Evolutionary conservation across 345 rosid species (phyloP), one percentile per base, ranked within the genome.

Genomic region (Adansonia digitata): DNA sequence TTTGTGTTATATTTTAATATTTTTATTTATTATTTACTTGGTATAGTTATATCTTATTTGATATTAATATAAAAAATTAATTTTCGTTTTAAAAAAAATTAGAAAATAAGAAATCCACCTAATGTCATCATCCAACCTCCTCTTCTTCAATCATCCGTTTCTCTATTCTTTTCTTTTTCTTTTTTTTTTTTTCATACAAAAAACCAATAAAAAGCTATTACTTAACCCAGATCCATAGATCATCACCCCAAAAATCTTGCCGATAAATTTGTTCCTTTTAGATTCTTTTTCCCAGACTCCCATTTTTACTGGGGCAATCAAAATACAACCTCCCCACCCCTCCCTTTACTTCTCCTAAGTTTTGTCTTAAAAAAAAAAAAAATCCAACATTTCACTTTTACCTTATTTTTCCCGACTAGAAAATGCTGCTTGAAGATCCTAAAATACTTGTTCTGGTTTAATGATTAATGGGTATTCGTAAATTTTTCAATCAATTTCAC

Each of bases 221-320:
- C 68, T 76, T 76, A 69, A 76, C 76, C 75, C 82, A 77, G 87
- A 80, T 84, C 89, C 80, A 67, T 64, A 71, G 59, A 71, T 61
- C 60, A 7, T 46, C 53, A 14, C 29, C 75, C 69, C 70, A 31
- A 73, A n/a, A 77, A 81, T 78, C 65, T 71, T 78, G 81, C 82
- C 82, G 57, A 71, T 37, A 70, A 27, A 57, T 65, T 62, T 67
- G 80, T 63, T 48, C 27, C 57, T 67, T 64, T 63, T 72, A 66
- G 57, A 75, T 62, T 80, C 76, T 74, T 75, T 18, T 53, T 55
- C 15, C 12, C 31, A 13, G 37, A 35, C 24, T 52, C 51, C 48
- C 39, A 57, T 27, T 51, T 6, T 40, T 9, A 27, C 35, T 17
- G 7, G 22, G 68, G 20, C 66, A n/a, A 37, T 37, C 34, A 61